These are phyloP conservation scores for Gracilaria domingensis DNA, from an alignment of 23 red algal genomes.

Conservation along the genomic window DNA sequence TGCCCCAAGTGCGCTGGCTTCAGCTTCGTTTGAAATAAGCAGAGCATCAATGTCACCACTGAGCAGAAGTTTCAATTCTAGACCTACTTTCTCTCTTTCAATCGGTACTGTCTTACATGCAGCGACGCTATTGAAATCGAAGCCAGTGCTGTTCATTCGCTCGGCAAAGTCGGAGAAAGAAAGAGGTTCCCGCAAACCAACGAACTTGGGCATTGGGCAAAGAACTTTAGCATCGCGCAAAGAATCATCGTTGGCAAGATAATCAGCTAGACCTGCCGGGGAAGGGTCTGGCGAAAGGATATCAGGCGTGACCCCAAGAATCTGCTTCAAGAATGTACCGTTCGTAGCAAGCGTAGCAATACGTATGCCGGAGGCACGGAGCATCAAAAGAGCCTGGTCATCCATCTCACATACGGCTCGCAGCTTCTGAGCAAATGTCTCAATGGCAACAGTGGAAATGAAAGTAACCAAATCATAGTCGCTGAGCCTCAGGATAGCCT, in stretches of 20 bases:
- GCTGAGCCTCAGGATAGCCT: constrained; percentile 41
- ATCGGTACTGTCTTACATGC: constrained; percentile 43
- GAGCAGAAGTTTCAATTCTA: constrained; percentile 28
- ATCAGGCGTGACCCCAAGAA: constrained; percentile 47
- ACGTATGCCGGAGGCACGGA: constrained; percentile 39
- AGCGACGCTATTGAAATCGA: constrained; percentile 10
- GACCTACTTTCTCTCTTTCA: not conserved
- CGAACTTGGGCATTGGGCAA: constrained; percentile 34
- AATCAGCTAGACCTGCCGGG: constrained; percentile 27
- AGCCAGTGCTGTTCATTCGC: not conserved
- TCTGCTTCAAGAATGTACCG: not conserved
- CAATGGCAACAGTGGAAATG: constrained; percentile 10
- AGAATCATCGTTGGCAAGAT: not conserved
- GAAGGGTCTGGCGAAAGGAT: constrained; percentile 43
- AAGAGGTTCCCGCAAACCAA: constrained; percentile 5
- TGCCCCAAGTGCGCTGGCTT: constrained; percentile 35
- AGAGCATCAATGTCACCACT: constrained; percentile 37
- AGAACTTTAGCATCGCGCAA: constrained; percentile 12
- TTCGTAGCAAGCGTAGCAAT: constrained; percentile 46
- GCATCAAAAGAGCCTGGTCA: constrained; percentile 22
- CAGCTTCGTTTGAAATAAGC: constrained; percentile 23
- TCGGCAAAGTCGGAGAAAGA: constrained; percentile 3
- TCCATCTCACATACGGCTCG: constrained; percentile 1
- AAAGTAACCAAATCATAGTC: constrained; percentile 50
- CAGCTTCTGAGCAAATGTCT: constrained; percentile 4